These are phyloP conservation scores for Coccomyxa sp. DNA, from an alignment of 139 green algal species.

Conservation along the genomic window DNA sequence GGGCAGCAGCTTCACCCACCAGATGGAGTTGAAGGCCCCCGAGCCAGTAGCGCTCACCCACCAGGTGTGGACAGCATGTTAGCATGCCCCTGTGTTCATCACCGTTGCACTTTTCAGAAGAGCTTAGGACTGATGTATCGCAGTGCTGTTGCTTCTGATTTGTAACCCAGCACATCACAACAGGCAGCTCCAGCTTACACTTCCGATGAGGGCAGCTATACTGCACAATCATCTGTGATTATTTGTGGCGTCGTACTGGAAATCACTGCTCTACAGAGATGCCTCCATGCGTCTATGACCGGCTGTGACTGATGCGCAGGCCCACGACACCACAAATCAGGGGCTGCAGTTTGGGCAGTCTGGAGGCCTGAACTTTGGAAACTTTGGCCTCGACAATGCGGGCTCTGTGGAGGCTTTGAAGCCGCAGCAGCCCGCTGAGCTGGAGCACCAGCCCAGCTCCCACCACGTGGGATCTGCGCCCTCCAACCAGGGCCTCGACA, in stretches of 20 bases:
- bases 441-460: too few species aligned
- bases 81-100: too few species aligned
- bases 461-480: too few species aligned
- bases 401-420: not conserved
- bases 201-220: too few species aligned
- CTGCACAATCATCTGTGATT: too few species aligned
- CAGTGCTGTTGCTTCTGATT: too few species aligned
- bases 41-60: not conserved
- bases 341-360: not conserved
- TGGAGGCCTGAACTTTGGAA: not conserved
- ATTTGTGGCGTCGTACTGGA: too few species aligned
- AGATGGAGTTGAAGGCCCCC: not conserved
- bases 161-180: too few species aligned
- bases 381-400: not conserved
- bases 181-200: too few species aligned
- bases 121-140: not conserved
- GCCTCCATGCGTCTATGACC: not conserved
- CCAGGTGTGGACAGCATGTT: not conserved
- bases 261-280: not conserved
- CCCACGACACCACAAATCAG: not conserved
- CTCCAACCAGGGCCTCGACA: too few species aligned
- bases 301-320: not conserved
- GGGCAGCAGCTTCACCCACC: not conserved
- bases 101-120: too few species aligned
- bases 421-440: too few species aligned